A percentile compares a stretch with the other conserved stretches of the same genome.
phyloP scores from a whole-genome alignment of 2,329 filamentous ascomycete genomes.

The Endoconidiophora laricicola region DNA sequence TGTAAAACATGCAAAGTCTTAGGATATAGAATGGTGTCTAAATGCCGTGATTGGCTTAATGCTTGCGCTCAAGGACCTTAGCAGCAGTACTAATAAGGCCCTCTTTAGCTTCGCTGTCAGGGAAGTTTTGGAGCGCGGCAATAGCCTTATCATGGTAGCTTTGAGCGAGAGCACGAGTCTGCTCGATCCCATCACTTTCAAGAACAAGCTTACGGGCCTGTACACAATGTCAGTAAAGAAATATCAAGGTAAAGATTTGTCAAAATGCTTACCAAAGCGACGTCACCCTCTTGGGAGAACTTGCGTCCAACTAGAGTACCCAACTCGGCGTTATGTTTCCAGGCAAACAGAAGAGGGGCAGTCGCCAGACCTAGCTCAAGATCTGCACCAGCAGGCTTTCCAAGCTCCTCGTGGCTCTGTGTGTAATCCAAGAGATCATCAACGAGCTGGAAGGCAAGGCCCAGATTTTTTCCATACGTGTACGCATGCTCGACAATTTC shows the following conservation, averaged over 20 bases:
- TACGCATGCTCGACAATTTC: conserved; percentile 85
- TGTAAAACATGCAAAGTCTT: no score
- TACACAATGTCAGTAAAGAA: not conserved
- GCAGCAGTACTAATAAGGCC: conserved; percentile 86
- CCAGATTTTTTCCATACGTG: conserved; percentile 79
- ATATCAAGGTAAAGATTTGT: conserved; percentile 10
- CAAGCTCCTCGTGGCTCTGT: conserved; percentile 63
- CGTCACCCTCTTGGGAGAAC: conserved; percentile 70
- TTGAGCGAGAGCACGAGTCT: conserved; percentile 77
- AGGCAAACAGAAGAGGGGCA: conserved; percentile 85
- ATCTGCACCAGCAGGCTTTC: conserved; percentile 90
- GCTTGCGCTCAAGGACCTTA: conserved; percentile 78
- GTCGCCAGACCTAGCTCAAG: conserved; percentile 86
- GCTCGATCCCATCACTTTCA: conserved; percentile 72
- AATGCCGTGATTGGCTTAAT: conserved; percentile 32
- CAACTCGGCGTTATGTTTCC: conserved; percentile 74
- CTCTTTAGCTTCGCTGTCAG: conserved; percentile 85
- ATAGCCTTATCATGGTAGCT: conserved; percentile 84
- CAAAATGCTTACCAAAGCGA: conserved; percentile 49
- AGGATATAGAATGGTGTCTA: not conserved
- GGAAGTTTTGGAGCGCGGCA: conserved; percentile 66
- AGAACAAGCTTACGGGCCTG: conserved; percentile 78
- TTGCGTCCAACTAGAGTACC: conserved; percentile 83
- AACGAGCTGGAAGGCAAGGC: conserved; percentile 89
- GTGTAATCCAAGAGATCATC: conserved; percentile 98